Percentiles rank a stretch among this genome's conserved stretches.
Conservation (phyloP, 192 early-diverging fungal genomes). For the Diversispora epigaea region DNA sequence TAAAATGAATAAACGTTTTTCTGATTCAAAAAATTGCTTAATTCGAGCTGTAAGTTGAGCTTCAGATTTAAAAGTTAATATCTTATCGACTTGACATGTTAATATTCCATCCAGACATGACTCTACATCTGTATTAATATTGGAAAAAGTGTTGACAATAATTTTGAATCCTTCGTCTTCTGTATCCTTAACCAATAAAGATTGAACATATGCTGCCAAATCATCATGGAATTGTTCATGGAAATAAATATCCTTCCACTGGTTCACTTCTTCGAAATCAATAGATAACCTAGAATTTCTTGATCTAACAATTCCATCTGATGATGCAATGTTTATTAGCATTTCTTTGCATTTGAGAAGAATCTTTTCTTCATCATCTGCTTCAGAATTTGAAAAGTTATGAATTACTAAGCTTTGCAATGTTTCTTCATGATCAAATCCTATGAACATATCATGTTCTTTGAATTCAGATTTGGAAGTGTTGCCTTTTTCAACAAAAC, state of each 20-base stretch:
- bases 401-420: conserved; percentile 26
- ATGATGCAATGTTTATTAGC: conserved; percentile 18
- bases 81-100: conserved; percentile 23
- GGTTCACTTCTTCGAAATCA: not conserved
- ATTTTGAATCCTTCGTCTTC: not conserved
- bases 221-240: conserved; percentile 16
- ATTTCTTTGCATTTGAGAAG: conserved; percentile 12
- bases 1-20: conserved; percentile 5
- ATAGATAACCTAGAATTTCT: not conserved
- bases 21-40: conserved; percentile 28
- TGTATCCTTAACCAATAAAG: not conserved
- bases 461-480: conserved; percentile 5
- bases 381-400: not conserved
- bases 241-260: conserved; percentile 20
- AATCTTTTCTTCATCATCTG: conserved; percentile 1
- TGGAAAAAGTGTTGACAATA: conserved; percentile 22
- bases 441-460: conserved; percentile 27
- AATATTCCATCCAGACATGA: not conserved
- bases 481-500: not conserved
- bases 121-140: conserved; percentile 8
- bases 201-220: not conserved
- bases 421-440: conserved; percentile 29
- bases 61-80: conserved; percentile 26
- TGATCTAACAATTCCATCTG: conserved; percentile 28
- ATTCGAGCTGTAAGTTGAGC: conserved; percentile 9